These are phyloP conservation scores for Aphelidium insulamus DNA, from an alignment of 371 early-diverging fungal species.

Conservation along the genomic window DNA sequence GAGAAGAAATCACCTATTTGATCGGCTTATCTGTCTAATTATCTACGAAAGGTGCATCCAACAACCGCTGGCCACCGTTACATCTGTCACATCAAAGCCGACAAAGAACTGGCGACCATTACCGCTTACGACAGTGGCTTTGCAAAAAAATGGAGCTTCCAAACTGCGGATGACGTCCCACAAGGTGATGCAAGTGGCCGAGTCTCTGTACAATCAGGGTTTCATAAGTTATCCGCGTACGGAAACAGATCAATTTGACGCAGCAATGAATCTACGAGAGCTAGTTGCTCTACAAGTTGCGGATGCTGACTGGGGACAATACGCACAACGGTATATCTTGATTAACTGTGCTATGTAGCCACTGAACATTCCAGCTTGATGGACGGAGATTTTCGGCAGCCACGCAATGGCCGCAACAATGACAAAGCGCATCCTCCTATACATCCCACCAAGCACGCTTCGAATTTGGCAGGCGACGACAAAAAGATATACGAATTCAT, in stretches of 20 bases:
- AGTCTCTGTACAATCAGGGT: constrained; percentile 63
- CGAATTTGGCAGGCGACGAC: constrained; percentile 41
- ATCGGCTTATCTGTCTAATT: constrained; percentile 36
- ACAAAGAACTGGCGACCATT: constrained; percentile 72
- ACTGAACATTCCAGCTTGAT: constrained; percentile 18
- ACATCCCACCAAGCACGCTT: constrained; percentile 67
- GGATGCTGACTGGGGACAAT: constrained; percentile 35
- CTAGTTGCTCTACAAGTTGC: constrained; percentile 38
- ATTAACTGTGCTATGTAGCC: background rate
- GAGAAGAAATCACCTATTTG: constrained; percentile 51
- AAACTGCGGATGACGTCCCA: constrained; percentile 53
- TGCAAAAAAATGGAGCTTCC: constrained; percentile 66
- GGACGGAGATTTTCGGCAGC: constrained; percentile 48
- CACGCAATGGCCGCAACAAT: constrained; percentile 76
- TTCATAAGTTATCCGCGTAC: constrained; percentile 98
- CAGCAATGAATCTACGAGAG: constrained; percentile 41
- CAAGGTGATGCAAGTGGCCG: constrained; percentile 73
- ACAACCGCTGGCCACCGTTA: constrained; percentile 31
- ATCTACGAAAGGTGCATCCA: constrained; percentile 49
- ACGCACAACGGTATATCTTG: constrained; percentile 28
- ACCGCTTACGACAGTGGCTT: constrained; percentile 86
- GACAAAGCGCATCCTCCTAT: constrained; percentile 99
- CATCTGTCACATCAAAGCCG: constrained; percentile 26
- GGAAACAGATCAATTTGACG: constrained; percentile 88
- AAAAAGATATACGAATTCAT: constrained; percentile 77